Conservation (phyloP, 108 stramenopile genomes). For the Asterionellopsis glacialis region DNA sequence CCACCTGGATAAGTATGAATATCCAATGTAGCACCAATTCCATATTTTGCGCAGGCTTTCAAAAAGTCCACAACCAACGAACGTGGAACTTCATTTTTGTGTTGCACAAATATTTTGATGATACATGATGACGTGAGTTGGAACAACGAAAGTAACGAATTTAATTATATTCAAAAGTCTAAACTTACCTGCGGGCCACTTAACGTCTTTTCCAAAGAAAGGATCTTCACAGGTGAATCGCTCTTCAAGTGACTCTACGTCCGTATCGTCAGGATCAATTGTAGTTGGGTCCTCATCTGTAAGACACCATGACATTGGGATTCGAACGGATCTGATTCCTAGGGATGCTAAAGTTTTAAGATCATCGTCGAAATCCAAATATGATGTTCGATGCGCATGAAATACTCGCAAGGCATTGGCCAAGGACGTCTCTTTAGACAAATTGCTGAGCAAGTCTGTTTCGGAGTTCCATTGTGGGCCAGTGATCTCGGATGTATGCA, state of each 20-base stretch:
- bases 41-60: conserved; percentile 42
- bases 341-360: conserved; percentile 30
- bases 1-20: conserved; percentile 63
- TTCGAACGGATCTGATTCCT: conserved; percentile 53
- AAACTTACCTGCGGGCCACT: conserved; percentile 49
- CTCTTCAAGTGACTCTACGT: conserved; percentile 25
- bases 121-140: no score
- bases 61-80: conserved; percentile 42
- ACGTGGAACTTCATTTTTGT: conserved; percentile 31
- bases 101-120: no score
- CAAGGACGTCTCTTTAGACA: conserved; percentile 16
- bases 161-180: neutral
- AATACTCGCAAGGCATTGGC: conserved; percentile 46
- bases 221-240: conserved; percentile 66
- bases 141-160: neutral
- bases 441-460: conserved; percentile 60
- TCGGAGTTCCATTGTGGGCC: conserved; percentile 66
- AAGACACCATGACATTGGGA: conserved; percentile 75
- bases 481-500: conserved; percentile 43
- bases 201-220: conserved; percentile 42
- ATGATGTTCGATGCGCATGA: conserved; percentile 55
- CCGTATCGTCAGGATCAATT: conserved; percentile 15
- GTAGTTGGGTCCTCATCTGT: conserved; percentile 51
- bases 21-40: conserved; percentile 38
- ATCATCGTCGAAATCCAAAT: conserved; percentile 57